These are phyloP conservation scores for Fraxinus dipetala DNA, from an alignment of 305 asterid genomes.

Conservation along the genomic window DNA sequence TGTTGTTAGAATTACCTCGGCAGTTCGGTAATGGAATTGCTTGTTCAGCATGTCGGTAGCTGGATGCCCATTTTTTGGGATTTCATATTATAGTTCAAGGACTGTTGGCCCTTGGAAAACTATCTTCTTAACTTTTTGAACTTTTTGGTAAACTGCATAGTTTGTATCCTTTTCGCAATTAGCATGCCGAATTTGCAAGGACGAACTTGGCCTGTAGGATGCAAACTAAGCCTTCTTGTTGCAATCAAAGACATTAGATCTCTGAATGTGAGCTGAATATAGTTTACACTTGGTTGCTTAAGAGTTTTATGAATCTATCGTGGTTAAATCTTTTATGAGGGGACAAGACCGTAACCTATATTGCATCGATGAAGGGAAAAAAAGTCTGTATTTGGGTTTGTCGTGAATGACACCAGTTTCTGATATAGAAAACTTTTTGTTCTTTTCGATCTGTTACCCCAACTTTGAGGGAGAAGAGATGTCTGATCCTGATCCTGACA, in stretches of 20 bases:
- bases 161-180: neutral
- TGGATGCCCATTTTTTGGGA: neutral
- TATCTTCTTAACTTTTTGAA: neutral
- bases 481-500: neutral
- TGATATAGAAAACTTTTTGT: neutral
- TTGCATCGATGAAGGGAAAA: constrained; percentile 3
- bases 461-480: neutral
- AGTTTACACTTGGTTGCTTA: neutral
- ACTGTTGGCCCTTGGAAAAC: neutral
- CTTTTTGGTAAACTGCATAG: neutral
- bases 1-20: neutral
- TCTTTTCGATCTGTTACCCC: neutral
- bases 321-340: neutral
- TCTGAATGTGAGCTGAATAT: neutral
- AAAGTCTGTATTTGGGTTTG: neutral
- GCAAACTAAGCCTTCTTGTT: neutral
- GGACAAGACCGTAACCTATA: neutral
- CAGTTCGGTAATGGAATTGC: neutral
- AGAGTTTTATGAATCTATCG: neutral
- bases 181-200: neutral
- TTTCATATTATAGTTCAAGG: neutral
- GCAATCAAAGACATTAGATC: neutral
- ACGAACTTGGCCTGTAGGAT: neutral
- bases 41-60: neutral
- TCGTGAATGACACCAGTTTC: neutral